These are phyloP conservation scores for Apostasia ramifera DNA, from an alignment of 106 monocot genomes.

Conservation along the genomic window DNA sequence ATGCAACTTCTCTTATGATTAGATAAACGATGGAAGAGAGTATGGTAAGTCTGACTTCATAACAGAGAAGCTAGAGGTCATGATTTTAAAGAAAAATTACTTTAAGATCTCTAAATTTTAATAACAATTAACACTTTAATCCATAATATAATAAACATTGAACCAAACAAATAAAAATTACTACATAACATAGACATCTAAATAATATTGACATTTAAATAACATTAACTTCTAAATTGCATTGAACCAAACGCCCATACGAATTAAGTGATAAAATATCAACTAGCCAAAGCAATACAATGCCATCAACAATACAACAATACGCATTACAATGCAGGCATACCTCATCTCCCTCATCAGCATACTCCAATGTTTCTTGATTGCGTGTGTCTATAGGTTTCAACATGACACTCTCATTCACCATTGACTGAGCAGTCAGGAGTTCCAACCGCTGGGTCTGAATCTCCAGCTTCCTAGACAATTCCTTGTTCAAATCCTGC, in stretches of 20 bases:
- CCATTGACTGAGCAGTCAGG: conserved; percentile 69
- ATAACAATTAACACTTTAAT: too few species aligned
- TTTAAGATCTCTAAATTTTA: too few species aligned
- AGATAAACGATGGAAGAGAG: too few species aligned
- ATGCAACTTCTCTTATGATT: too few species aligned
- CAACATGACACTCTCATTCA: conserved; percentile 31
- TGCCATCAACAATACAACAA: background rate
- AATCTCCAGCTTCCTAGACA: conserved; percentile 78
- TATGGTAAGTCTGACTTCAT: too few species aligned
- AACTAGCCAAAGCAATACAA: background rate
- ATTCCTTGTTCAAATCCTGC: conserved; percentile 90
- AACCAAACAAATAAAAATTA: too few species aligned
- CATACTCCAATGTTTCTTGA: conserved; percentile 47
- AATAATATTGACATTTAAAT: too few species aligned
- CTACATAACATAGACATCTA: too few species aligned
- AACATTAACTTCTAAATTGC: too few species aligned
- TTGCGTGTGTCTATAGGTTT: conserved; percentile 36
- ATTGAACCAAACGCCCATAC: background rate
- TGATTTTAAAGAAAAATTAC: too few species aligned
- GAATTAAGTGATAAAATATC: background rate
- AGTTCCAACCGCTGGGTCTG: conserved; percentile 94
- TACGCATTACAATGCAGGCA: background rate
- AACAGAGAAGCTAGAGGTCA: too few species aligned
- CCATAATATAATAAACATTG: too few species aligned
- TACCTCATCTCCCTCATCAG: conserved; percentile 99